Conservation (phyloP, 768 basidiomycete genomes). For the Mycena olivaceomarginata region DNA sequence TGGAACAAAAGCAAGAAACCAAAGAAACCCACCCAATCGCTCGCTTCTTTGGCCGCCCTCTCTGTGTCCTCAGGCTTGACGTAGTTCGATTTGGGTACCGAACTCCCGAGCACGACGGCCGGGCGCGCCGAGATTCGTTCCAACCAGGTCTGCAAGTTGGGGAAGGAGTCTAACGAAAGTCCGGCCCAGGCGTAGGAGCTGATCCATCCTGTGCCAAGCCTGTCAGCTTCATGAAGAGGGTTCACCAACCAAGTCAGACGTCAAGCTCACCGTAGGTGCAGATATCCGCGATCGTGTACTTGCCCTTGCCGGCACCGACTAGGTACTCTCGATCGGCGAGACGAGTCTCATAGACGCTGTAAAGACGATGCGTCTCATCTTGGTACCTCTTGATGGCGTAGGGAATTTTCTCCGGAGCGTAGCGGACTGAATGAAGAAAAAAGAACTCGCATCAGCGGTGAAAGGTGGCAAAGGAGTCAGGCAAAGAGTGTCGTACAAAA, state of each 20-base stretch:
- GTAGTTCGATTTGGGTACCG: constrained; percentile 18
- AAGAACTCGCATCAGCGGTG: constrained; percentile 13
- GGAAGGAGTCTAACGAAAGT: constrained; percentile 20
- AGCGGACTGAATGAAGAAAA: constrained; percentile 19
- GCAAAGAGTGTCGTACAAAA: constrained; percentile 20
- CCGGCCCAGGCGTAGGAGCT: constrained; percentile 22
- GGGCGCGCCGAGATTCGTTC: constrained; percentile 24
- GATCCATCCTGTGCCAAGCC: constrained; percentile 13
- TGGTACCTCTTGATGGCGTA: constrained; percentile 27
- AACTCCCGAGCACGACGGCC: constrained; percentile 14
- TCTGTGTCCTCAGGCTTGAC: constrained; percentile 22
- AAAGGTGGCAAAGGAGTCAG: no score
- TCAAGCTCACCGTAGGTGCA: constrained; percentile 20
- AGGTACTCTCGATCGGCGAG: constrained; percentile 23
- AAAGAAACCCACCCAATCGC: constrained; percentile 22
- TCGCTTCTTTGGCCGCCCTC: constrained; percentile 21
- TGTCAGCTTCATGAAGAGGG: constrained; percentile 8
- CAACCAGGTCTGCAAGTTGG: constrained; percentile 21
- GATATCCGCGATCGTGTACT: constrained; percentile 27
- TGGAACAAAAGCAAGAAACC: constrained; percentile 9
- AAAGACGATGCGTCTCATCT: constrained; percentile 25
- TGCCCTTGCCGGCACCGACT: constrained; percentile 25
- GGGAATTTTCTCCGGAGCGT: constrained; percentile 27
- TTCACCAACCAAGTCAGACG: constrained; percentile 4
- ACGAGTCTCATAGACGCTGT: constrained; percentile 24